phyloP scores from a whole-genome alignment of 495 filamentous ascomycete genomes.

The Xylaria grammica region DNA sequence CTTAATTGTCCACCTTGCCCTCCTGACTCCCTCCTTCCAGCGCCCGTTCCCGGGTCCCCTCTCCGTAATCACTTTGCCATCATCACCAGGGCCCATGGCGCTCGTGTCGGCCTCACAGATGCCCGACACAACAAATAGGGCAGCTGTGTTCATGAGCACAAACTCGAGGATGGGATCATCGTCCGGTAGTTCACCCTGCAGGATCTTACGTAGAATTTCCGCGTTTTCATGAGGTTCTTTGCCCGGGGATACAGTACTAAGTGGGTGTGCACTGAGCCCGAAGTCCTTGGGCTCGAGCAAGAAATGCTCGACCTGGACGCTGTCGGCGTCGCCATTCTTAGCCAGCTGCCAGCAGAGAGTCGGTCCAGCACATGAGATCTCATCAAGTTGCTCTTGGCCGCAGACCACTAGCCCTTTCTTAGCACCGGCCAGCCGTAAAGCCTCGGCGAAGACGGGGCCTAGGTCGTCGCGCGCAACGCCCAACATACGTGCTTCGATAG shows the following conservation, averaged over 20 bases:
- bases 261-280: conserved; percentile 74
- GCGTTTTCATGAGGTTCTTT: conserved; percentile 89
- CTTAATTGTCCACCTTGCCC: conserved; percentile 80
- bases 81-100: conserved; percentile 66
- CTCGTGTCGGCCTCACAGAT: conserved; percentile 83
- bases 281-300: conserved; percentile 80
- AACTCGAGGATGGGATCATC: conserved; percentile 91
- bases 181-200: conserved; percentile 70
- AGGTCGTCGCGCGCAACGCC: conserved; percentile 87
- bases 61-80: conserved; percentile 77
- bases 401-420: conserved; percentile 90
- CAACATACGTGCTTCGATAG: conserved; percentile 85
- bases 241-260: conserved; percentile 78
- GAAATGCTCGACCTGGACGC: conserved; percentile 72
- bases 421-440: conserved; percentile 75
- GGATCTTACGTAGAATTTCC: conserved; percentile 74
- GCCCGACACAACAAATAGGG: conserved; percentile 80
- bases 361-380: conserved; percentile 84
- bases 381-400: conserved; percentile 92
- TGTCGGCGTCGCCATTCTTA: conserved; percentile 53
- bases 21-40: conserved; percentile 91
- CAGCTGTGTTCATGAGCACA: conserved; percentile 91
- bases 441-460: conserved; percentile 85
- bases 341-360: conserved; percentile 87
- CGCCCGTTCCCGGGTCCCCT: conserved; percentile 80